Evolutionary conservation across 257 asterid species (phyloP).

Genomic region (Nicotiana sylvestris): DNA sequence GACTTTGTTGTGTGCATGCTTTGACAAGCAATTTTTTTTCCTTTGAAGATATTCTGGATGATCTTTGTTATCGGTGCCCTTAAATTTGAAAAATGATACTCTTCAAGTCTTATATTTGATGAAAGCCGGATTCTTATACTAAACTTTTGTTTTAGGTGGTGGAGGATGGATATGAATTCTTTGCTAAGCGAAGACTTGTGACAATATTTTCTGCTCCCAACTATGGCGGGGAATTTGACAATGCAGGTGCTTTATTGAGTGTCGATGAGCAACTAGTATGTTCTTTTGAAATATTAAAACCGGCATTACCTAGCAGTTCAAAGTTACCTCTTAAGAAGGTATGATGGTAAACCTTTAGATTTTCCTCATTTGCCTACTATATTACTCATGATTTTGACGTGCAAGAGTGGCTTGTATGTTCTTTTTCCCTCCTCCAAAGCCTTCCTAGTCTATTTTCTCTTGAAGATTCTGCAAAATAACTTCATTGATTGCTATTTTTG

Average conservation of each 20-base stretch:
- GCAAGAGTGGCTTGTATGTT: neutral
- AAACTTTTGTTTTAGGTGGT: constrained; percentile 33
- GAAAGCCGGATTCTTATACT: too few species aligned
- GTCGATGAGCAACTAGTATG: constrained; percentile 65
- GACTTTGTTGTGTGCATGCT: neutral
- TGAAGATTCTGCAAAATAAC: neutral
- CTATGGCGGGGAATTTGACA: constrained; percentile 78
- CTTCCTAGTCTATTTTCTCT: neutral
- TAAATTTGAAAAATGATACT: neutral
- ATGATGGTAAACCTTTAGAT: neutral
- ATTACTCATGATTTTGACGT: neutral
- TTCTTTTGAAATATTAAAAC: constrained; percentile 71
- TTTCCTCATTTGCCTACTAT: neutral
- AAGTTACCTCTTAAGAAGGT: constrained; percentile 67
- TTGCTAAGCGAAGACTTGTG: constrained; percentile 47
- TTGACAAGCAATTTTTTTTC: neutral
- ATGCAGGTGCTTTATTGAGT: constrained; percentile 70
- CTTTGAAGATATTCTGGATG: neutral
- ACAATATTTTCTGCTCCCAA: constrained; percentile 76
- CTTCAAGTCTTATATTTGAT: too few species aligned
- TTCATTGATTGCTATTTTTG: neutral
- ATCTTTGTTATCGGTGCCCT: neutral
- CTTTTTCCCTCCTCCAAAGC: neutral
- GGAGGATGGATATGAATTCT: constrained; percentile 63
- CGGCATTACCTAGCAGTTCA: constrained; percentile 31